Evolutionary conservation across 768 basidiomycete genomes (phyloP), one percentile per base, ranked within the genome.

Genomic region (Amanita rubescens): DNA sequence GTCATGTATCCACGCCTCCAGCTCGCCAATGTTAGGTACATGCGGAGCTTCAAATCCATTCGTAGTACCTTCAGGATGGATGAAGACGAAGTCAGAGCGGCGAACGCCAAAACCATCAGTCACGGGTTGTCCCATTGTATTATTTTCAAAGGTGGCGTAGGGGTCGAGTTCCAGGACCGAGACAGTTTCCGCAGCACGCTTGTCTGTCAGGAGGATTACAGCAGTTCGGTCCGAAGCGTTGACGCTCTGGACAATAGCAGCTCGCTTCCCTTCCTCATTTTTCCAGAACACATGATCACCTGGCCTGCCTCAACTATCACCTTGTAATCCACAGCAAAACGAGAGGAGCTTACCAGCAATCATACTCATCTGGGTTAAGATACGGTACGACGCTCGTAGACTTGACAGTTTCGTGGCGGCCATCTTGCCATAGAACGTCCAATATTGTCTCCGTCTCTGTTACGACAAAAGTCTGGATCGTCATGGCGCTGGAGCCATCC

Each of bases 251-350:
- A 94, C 83, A 55, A 94, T 77, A 9, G 84, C 90, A 42, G 81
- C 72, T 39, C 78, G 78, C 54, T 73, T 75, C 58, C 73, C 73
- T 49, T 82, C 82, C 68, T 93, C 93, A 32, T 74, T 80, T 61
- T 85, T 85, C 83, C 88, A 93, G 15, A 92, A 59, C 12, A 94
- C 86, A 66, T 90, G 84, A 62, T 97, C 92, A 15, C 94, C 94
- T 5, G 94, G 94, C 91, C 90, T 92, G 50, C 17, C 46, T 43
- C 49, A 33, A 57, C 11, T 49, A 49, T 48, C 59, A 54, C 54
- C 60, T 53, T 22, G 33, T 19, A n/a, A 46, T 37, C 14, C 50
- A 50, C 43, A 25, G 19, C 42, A 35, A 35, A 32, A 46, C 35
- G 15, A 46, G 5, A 7, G 30, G 35, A 39, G 67, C 84, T 61